These are phyloP conservation scores for Metschnikowia chrysomelidarum DNA, from an alignment of 805 yeast genomes.

Conservation along the genomic window DNA sequence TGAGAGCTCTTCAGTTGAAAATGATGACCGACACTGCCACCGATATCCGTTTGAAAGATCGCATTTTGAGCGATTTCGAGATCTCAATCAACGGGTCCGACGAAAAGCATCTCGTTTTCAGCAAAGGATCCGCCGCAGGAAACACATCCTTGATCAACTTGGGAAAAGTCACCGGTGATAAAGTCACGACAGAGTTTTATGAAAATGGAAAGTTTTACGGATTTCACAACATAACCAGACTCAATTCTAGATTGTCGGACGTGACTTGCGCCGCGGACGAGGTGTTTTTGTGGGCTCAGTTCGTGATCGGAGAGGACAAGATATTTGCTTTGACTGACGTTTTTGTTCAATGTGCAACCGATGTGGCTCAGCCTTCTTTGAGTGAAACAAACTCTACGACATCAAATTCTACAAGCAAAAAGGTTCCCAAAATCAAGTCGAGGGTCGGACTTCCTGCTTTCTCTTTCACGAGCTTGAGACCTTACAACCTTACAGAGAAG, in stretches of 20 bases:
- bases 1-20: constrained; percentile 68
- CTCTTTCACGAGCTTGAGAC: constrained; percentile 37
- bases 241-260: constrained; percentile 27
- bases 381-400: constrained; percentile 6
- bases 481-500: constrained; percentile 40
- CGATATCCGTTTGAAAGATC: constrained; percentile 58
- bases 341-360: constrained; percentile 41
- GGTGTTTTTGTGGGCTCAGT: constrained; percentile 37
- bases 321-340: constrained; percentile 47
- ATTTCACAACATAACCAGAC: constrained; percentile 25
- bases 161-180: constrained; percentile 30
- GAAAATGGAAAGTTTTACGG: constrained; percentile 39
- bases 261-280: constrained; percentile 40
- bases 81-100: constrained; percentile 29
- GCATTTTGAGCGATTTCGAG: constrained; percentile 49
- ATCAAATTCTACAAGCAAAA: constrained; percentile 19
- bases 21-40: constrained; percentile 54
- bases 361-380: constrained; percentile 15
- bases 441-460: constrained; percentile 44
- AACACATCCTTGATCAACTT: constrained; percentile 35
- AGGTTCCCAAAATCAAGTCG: constrained; percentile 19
- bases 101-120: constrained; percentile 38
- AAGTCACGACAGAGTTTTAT: constrained; percentile 31
- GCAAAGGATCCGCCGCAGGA: constrained; percentile 43
- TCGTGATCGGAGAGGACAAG: constrained; percentile 48